phyloP scores from a whole-genome alignment of 2,329 filamentous ascomycete genomes.

The Pseudocercospora pini-densiflorae region DNA sequence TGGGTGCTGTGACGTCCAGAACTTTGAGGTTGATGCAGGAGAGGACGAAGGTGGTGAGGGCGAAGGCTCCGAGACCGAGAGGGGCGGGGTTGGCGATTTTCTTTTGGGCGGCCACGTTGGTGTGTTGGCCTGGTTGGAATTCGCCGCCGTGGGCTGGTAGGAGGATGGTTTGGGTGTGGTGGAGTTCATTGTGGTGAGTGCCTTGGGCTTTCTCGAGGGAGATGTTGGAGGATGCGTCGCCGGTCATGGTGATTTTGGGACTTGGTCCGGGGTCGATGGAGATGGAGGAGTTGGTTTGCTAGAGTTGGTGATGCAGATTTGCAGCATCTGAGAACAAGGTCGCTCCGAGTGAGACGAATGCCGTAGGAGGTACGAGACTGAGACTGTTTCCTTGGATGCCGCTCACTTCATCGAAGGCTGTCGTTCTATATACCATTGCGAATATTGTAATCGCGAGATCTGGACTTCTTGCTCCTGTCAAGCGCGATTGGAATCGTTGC shows the following conservation, averaged over 20 bases:
- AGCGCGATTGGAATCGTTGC: not conserved
- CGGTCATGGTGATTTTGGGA: not conserved
- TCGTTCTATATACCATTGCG: not conserved
- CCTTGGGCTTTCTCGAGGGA: constrained; percentile 2
- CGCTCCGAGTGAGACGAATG: not conserved
- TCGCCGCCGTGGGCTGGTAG: not conserved
- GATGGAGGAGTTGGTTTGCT: not conserved
- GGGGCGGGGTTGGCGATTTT: constrained; percentile 80
- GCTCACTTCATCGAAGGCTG: not conserved
- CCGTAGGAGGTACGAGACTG: not conserved
- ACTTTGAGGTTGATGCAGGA: constrained; percentile 73
- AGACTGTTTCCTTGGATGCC: not conserved
- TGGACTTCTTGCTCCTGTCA: not conserved
- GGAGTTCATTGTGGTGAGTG: not conserved
- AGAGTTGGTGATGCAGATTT: not conserved
- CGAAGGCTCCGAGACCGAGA: constrained; percentile 77
- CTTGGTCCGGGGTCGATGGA: not conserved
- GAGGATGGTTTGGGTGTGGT: not conserved
- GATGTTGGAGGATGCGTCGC: not conserved
- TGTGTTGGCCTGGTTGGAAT: constrained; percentile 6
- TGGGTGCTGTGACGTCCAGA: constrained; percentile 63
- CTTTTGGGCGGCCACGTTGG: constrained; percentile 13
- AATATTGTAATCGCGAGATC: not conserved
- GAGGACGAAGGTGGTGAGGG: constrained; percentile 80
- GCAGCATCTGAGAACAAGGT: not conserved